A percentile compares a stretch with the other conserved stretches of the same genome.
Evolutionary conservation across 176 grass and related monocot species (phyloP).

Genomic region (Saccharum spontaneum): DNA sequence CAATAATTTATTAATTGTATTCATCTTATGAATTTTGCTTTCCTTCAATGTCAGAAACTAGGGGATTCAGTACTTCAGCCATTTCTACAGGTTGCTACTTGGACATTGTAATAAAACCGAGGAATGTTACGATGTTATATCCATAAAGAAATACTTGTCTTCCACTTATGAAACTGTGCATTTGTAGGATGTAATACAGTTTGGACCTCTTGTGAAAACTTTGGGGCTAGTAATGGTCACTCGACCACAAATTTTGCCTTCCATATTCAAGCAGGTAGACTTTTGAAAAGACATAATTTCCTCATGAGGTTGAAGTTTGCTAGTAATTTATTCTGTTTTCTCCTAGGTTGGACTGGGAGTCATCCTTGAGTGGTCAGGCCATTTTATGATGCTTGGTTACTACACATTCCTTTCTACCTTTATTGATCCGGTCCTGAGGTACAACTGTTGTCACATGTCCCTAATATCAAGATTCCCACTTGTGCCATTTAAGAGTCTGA

Average conservation of each 20-base stretch:
- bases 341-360: conserved; percentile 70
- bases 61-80: conserved; percentile 74
- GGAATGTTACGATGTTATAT: conserved; percentile 5
- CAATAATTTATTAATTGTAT: not conserved
- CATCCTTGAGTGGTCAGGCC: conserved; percentile 86
- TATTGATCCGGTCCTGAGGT: conserved; percentile 61
- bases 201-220: conserved; percentile 83
- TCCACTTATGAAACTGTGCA: conserved; percentile 18
- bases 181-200: conserved; percentile 95
- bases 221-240: conserved; percentile 78
- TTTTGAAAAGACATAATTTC: not conserved
- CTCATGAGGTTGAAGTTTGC: conserved; percentile 14
- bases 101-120: conserved; percentile 13
- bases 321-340: conserved; percentile 19
- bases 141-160: not conserved
- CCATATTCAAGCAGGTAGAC: conserved; percentile 85
- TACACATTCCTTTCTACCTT: conserved; percentile 82
- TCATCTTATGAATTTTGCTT: conserved; percentile 33
- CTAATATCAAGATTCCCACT: conserved; percentile 28
- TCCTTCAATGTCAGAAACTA: conserved; percentile 60
- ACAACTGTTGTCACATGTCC: conserved; percentile 24
- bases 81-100: conserved; percentile 80
- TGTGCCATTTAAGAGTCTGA: not conserved
- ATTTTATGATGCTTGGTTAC: conserved; percentile 90
- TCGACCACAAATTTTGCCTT: conserved; percentile 74